Conservation (phyloP, 305 asterid genomes). For the Solanum chacoense region DNA sequence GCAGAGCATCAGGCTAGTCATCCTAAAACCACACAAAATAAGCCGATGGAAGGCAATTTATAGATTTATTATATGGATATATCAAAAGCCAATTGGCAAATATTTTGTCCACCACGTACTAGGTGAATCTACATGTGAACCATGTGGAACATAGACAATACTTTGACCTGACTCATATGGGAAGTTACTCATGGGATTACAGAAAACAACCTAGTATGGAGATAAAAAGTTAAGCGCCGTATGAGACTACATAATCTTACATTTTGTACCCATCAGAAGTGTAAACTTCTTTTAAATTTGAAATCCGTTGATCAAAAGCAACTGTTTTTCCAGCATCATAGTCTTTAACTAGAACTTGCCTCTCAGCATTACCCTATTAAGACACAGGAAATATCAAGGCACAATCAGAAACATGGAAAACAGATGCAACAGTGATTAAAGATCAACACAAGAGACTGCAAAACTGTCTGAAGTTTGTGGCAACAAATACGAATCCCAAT, state of each 20-base stretch:
- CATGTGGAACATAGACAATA: neutral
- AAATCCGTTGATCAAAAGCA: constrained; percentile 61
- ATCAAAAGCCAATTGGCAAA: neutral
- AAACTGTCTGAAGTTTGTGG: neutral
- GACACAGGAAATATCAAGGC: constrained; percentile 7
- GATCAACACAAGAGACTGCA: neutral
- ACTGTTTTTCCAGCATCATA: constrained; percentile 59
- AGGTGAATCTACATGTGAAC: neutral
- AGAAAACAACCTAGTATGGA: neutral
- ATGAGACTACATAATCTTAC: constrained; percentile 27
- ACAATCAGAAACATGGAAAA: neutral
- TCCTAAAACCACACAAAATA: neutral
- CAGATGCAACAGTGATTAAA: neutral
- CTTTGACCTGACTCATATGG: neutral
- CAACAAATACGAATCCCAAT: neutral
- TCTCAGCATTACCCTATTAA: constrained; percentile 66
- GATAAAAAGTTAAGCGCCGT: neutral
- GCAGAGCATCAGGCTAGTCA: neutral
- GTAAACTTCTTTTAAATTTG: constrained; percentile 81
- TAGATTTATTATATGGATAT: neutral
- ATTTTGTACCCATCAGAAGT: constrained; percentile 80
- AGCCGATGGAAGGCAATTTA: neutral
- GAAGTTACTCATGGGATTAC: neutral
- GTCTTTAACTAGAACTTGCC: constrained; percentile 90
- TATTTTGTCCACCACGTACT: neutral